Percentiles rank a stretch among this genome's conserved stretches.
These are phyloP conservation scores for Spiraea crenata DNA, from an alignment of 331 rosid genomes.

Conservation along the genomic window DNA sequence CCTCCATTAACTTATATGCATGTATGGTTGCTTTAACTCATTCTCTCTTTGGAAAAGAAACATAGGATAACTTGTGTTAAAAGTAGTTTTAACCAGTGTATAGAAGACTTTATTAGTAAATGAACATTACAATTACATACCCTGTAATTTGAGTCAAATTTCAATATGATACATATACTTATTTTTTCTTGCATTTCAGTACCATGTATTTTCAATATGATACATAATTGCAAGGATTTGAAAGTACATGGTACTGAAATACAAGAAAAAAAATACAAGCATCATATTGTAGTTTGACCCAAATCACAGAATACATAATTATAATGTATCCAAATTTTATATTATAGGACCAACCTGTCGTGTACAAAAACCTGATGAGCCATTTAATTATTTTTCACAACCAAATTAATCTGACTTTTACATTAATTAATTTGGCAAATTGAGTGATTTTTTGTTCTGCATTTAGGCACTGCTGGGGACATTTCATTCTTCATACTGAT, in stretches of 20 bases:
- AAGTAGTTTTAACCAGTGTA: background rate
- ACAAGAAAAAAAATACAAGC: too few species aligned
- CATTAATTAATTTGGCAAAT: background rate
- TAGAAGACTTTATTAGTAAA: background rate
- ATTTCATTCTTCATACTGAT: background rate
- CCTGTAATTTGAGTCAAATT: too few species aligned
- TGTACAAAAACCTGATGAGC: background rate
- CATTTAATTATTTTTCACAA: background rate
- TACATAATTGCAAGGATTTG: too few species aligned
- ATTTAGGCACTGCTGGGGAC: constrained; percentile 7
- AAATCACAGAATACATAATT: too few species aligned
- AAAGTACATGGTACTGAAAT: too few species aligned
- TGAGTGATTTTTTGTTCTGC: background rate
- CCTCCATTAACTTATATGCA: constrained; percentile 24
- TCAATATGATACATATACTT: too few species aligned
- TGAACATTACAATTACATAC: constrained; percentile 2
- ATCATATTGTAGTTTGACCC: too few species aligned
- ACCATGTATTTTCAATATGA: too few species aligned
- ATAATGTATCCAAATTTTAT: too few species aligned
- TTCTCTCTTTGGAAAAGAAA: constrained; percentile 14
- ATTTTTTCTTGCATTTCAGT: too few species aligned
- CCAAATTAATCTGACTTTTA: background rate
- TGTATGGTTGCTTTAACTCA: constrained; percentile 3
- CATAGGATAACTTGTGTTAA: constrained; percentile 6
- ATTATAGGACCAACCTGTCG: too few species aligned